Evolutionary conservation across 1,284 basidiomycete species (phyloP).

Genomic region (Ustilago lituana): DNA sequence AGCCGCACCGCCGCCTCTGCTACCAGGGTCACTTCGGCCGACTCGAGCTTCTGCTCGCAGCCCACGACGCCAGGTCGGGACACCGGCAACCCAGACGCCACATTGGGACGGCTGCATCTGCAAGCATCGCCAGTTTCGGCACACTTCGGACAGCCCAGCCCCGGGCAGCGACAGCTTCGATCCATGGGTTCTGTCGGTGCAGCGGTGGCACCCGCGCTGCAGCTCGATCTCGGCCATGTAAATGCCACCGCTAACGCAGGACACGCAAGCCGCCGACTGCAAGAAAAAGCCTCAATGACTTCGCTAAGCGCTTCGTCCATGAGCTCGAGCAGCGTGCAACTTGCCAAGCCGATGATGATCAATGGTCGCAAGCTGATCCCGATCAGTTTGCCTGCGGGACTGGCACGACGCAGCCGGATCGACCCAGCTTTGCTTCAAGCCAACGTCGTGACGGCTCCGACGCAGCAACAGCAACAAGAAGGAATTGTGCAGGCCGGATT

Average conservation of each 20-base stretch:
- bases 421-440: constrained; percentile 34
- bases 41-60: constrained; percentile 34
- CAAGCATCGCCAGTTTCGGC: constrained; percentile 24
- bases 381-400: constrained; percentile 42
- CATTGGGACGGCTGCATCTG: constrained; percentile 2
- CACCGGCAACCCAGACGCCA: not conserved
- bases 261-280: constrained; percentile 11
- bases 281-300: constrained; percentile 25
- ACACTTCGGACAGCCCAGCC: constrained; percentile 11
- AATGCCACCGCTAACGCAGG: no score
- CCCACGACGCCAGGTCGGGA: constrained; percentile 23
- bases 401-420: constrained; percentile 19
- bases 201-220: constrained; percentile 11
- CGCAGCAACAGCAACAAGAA: not conserved
- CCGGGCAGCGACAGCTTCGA: constrained; percentile 13
- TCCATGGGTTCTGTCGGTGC: not conserved
- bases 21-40: constrained; percentile 28
- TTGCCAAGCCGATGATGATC: constrained; percentile 28
- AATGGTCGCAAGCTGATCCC: constrained; percentile 41
- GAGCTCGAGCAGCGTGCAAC: constrained; percentile 23
- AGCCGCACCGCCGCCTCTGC: constrained; percentile 10
- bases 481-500: no score
- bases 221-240: constrained; percentile 21
- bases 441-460: not conserved
- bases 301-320: constrained; percentile 29